Conservation (phyloP, 2,329 filamentous ascomycete genomes). For the Penicillium sp. region DNA sequence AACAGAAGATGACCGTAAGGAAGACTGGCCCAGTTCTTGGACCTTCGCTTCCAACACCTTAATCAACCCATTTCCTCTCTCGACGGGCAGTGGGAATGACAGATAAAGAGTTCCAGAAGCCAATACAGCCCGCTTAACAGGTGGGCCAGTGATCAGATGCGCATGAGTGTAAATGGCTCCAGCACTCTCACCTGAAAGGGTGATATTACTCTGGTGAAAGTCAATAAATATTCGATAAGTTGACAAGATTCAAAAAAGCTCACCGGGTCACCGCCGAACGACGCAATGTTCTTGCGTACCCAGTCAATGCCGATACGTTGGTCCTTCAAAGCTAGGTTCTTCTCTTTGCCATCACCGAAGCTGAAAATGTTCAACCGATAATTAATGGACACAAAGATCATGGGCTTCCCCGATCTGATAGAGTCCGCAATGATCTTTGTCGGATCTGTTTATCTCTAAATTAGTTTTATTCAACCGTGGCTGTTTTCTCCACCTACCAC, state of each 20-base stretch:
- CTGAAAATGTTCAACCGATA: slow-evolving; percentile 50
- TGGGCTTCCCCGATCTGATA: slow-evolving; percentile 32
- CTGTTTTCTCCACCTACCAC: slow-evolving; percentile 31
- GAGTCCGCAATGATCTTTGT: slow-evolving; percentile 40
- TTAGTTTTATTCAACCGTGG: background rate
- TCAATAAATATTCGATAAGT: background rate
- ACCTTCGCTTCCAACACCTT: slow-evolving; percentile 30
- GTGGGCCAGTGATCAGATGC: slow-evolving; percentile 37
- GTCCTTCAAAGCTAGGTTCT: slow-evolving; percentile 43
- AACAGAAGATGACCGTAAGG: slow-evolving; percentile 33
- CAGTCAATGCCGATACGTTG: slow-evolving; percentile 39
- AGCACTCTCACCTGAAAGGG: slow-evolving; percentile 49
- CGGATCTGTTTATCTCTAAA: slow-evolving; percentile 26
- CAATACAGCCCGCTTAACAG: slow-evolving; percentile 38
- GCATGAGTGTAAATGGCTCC: slow-evolving; percentile 50
- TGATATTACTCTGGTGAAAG: slow-evolving; percentile 37
- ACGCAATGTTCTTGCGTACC: slow-evolving; percentile 41
- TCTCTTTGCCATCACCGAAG: slow-evolving; percentile 44
- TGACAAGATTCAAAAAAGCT: slow-evolving; percentile 2
- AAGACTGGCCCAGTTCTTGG: slow-evolving; percentile 25
- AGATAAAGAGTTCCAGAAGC: slow-evolving; percentile 47
- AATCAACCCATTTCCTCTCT: slow-evolving; percentile 33
- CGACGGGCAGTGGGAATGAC: slow-evolving; percentile 44
- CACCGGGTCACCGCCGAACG: slow-evolving; percentile 44
- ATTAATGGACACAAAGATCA: slow-evolving; percentile 47